phyloP scores from a whole-genome alignment of 495 filamentous ascomycete genomes.

The Annulohypoxylon bovei region DNA sequence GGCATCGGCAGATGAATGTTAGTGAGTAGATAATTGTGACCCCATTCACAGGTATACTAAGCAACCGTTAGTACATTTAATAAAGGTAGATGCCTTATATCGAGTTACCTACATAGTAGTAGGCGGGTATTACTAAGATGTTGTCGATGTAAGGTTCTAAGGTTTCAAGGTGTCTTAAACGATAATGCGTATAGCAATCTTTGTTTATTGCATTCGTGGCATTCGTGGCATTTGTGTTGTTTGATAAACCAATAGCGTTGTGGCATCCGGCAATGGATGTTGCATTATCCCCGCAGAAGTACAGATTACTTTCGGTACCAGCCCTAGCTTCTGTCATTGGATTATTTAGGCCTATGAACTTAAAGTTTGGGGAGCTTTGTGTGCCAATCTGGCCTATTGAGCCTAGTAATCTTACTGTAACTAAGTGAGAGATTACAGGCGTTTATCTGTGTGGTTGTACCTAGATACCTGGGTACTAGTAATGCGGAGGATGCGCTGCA shows the following conservation, averaged over 20 bases:
- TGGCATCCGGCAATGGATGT: neutral
- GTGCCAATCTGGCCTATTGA: neutral
- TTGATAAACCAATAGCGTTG: conserved; percentile 1
- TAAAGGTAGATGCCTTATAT: neutral
- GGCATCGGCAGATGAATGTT: neutral
- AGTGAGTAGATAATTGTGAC: conserved; percentile 17
- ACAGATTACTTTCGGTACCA: conserved; percentile 6
- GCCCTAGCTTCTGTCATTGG: neutral
- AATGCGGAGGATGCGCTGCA: conserved; percentile 21
- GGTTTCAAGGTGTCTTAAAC: conserved; percentile 11
- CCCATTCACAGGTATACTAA: neutral
- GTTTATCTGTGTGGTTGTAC: neutral
- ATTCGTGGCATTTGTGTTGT: neutral
- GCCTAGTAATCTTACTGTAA: conserved; percentile 41
- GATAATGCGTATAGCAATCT: neutral
- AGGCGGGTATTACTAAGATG: neutral
- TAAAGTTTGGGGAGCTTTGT: conserved; percentile 1
- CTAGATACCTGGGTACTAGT: conserved; percentile 8
- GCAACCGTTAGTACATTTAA: neutral
- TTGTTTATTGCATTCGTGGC: conserved; percentile 17
- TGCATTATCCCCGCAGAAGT: neutral
- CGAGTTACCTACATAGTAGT: neutral
- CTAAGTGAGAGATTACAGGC: neutral
- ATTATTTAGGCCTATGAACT: neutral
- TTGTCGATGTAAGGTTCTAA: conserved; percentile 23